Evolutionary conservation across 129 eudicot genomes (phyloP), one percentile per base, ranked within the genome.

Genomic region (Silybum marianum): DNA sequence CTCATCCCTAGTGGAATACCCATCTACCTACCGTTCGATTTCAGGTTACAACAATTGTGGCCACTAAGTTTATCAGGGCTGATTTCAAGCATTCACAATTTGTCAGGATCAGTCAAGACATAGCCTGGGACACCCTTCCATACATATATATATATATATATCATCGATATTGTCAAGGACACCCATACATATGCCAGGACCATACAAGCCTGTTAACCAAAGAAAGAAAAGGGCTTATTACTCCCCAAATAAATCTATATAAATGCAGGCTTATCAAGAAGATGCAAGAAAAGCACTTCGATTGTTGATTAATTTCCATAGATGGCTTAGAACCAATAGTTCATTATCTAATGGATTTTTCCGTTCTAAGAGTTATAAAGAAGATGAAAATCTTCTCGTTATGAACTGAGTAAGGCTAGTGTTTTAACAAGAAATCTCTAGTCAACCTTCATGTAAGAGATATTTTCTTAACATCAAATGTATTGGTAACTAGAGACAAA

Each of bases 151-250:
- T 32, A 32, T 32, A 32, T 32, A 32, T 32, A 32, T 13, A 0
- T 12, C 65, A 58, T 58, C 10, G 62, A 18, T 18, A 58, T n/a
- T 58, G 24, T 58, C 23, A 58, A 58, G 9, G 9, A 58, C 76
- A 72, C 25, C 54, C 14, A 32, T 72, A 72, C 14, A 32, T 72
- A 72, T 72, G 4, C 58, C 58, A 32, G 51, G 30, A 72, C 51
- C 76, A n/a, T 72, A 38, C 76, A 71, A 71, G 75, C 51, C 13
- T 36, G 54, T 44, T 32, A 32, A 71, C 74, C 10, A 16, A 71
- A 71, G 74, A 25, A 71, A 70, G 42, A 46, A 39, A 40, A 13
- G 58, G 58, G 58, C 58, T 46, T 46, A 46, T 54, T 54, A 54
- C 22, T 54, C 22, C 63, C 63, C 67, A 60, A 63, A 63, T 13